Evolutionary conservation across 352 stramenopile genomes (phyloP), one percentile per base, ranked within the genome.

Genomic region (Phytophthora chlamydospora): DNA sequence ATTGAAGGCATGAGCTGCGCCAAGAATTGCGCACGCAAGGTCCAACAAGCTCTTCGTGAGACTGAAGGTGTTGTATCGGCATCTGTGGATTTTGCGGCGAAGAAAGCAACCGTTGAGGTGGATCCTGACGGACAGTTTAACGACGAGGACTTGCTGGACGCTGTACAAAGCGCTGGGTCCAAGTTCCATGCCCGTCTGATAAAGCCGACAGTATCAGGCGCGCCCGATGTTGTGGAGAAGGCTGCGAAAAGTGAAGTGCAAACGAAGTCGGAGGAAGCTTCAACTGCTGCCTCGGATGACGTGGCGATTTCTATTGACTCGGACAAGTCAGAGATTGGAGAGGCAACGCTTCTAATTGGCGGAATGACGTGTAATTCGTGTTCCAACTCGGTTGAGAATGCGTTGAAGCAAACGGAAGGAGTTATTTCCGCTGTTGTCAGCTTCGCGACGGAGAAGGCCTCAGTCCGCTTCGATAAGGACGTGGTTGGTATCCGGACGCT

Each of bases 281-380:
- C 41, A 17, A 41, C 49, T 50, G 40, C 35, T 32, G 36, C 32
- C 6, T 47, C 58, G 11, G 57, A 67, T 51, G 71, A 85, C 14
- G 43, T 88, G 31, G 53, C 58, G 3, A 57, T 88, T 42, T 68
- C 61, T 7, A 78, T 88, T 51, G 52, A 61, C 10, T 64, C 65
- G 2, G 82, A 79, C 46, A 79, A 91, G 40, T 75, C 61, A 46
- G 76, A 94, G 33, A 70, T 91, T 54, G 77, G 70, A 10, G 73
- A 93, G 29, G 83, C 72, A 1, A 81, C 83, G 29, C 58, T 96
- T 42, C 46, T 93, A 24, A 65, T 96, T 14, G 85, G 76, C 13
- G 93, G 93, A 1, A 98, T 98, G 92, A 97, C 92, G 13, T 98
- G 92, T 66, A 96, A 88, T 32, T 96, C 91, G 27, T 98, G 92